phyloP scores from a whole-genome alignment of 495 filamentous ascomycete genomes.

The Cercophora scortea region DNA sequence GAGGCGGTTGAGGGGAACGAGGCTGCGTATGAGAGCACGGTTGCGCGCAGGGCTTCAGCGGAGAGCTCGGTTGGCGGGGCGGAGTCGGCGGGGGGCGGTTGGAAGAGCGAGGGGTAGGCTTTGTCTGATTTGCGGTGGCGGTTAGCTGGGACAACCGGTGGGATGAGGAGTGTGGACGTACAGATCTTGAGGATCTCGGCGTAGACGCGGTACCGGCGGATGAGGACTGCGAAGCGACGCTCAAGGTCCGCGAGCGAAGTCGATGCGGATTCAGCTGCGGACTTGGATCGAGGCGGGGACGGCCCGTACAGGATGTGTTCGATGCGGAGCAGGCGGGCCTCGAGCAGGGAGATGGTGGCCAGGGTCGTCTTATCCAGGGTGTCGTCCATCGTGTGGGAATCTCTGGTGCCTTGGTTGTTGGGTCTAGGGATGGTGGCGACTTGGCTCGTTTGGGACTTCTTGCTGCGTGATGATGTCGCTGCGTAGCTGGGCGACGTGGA shows the following conservation, averaged over 20 bases:
- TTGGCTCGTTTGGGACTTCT: not conserved
- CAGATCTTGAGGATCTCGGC: conserved; percentile 42
- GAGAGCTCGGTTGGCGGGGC: conserved; percentile 32
- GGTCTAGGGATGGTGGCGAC: not conserved
- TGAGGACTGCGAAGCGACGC: conserved; percentile 32
- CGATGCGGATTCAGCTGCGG: conserved; percentile 36
- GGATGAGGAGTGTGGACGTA: conserved; percentile 13
- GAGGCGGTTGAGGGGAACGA: conserved; percentile 71
- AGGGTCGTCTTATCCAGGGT: conserved; percentile 44
- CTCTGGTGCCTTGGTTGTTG: not conserved
- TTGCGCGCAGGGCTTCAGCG: conserved; percentile 47
- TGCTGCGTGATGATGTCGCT: too few relatives aligned
- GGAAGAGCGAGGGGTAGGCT: conserved; percentile 40
- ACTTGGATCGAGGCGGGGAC: conserved; percentile 20
- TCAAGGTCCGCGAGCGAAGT: conserved; percentile 60
- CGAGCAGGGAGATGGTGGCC: conserved; percentile 66
- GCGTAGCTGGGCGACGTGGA: too few relatives aligned
- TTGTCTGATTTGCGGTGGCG: conserved; percentile 23
- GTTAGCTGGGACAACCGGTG: conserved; percentile 4
- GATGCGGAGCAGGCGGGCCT: conserved; percentile 64
- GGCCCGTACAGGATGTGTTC: conserved; percentile 66
- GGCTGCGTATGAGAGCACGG: conserved; percentile 66
- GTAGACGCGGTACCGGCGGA: conserved; percentile 36
- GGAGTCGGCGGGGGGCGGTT: conserved; percentile 20
- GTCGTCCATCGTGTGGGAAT: conserved; percentile 32